Evolutionary conservation across 2,329 filamentous ascomycete genomes (phyloP).

Genomic region (Orbilia brochopaga): DNA sequence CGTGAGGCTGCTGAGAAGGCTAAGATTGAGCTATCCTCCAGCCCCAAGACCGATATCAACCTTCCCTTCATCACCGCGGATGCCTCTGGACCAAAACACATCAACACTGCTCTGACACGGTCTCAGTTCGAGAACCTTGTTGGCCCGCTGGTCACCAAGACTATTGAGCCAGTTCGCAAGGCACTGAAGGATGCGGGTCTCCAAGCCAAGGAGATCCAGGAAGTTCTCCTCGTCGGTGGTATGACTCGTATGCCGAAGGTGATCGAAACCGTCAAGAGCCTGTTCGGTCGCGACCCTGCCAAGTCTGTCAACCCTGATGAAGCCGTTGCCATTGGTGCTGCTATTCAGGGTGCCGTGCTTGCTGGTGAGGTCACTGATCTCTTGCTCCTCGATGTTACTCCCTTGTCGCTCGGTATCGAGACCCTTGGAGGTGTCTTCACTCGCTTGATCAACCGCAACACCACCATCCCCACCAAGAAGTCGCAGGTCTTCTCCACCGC

Average conservation of each 20-base stretch:
- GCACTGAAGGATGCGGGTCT: constrained; percentile 94
- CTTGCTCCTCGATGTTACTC: constrained; percentile 91
- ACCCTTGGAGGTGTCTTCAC: constrained; percentile 98
- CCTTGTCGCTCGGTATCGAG: constrained; percentile 96
- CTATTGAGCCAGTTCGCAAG: constrained; percentile 92
- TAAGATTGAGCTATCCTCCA: constrained; percentile 97
- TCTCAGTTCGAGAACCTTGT: constrained; percentile 92
- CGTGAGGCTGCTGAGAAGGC: constrained; percentile 98
- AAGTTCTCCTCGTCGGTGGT: constrained; percentile 96
- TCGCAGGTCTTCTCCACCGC: constrained; percentile 97
- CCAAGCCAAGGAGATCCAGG: constrained; percentile 90
- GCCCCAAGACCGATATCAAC: constrained; percentile 95
- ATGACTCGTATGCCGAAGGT: constrained; percentile 99
- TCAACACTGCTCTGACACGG: constrained; percentile 92
- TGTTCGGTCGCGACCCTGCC: constrained; percentile 93
- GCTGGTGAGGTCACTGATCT: constrained; percentile 97
- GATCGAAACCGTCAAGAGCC: constrained; percentile 89
- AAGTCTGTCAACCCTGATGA: constrained; percentile 99
- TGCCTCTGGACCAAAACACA: constrained; percentile 94
- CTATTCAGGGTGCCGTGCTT: constrained; percentile 94
- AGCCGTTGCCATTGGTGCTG: constrained; percentile 95
- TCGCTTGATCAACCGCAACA: constrained; percentile 97
- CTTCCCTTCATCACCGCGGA: constrained; percentile 98
- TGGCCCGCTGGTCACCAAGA: constrained; percentile 83
- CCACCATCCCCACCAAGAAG: constrained; percentile 99